Percentiles rank a stretch among this genome's conserved stretches.
Conservation (phyloP, 1,284 basidiomycete species). For the Phellopilus nigrolimitatus region DNA sequence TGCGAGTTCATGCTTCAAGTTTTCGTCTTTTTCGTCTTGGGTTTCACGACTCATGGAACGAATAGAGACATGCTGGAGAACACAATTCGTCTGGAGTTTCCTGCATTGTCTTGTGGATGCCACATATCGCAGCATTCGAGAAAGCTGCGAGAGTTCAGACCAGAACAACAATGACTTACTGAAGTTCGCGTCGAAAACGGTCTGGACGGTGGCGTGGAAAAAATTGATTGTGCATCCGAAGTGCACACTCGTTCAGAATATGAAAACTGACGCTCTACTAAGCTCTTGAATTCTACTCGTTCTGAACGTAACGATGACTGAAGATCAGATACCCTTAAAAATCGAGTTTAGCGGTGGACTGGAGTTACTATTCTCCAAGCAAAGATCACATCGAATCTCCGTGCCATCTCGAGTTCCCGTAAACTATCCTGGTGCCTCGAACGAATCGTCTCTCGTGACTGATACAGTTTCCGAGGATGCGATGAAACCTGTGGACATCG, state of each 20-base stretch:
- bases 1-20: constrained; percentile 3
- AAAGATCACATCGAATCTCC: constrained; percentile 55
- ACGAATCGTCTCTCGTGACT: constrained; percentile 22
- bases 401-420: constrained; percentile 47
- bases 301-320: not conserved
- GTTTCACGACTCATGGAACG: not conserved
- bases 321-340: constrained; percentile 34
- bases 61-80: not conserved
- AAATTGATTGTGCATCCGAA: too few relatives aligned
- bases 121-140: constrained; percentile 18
- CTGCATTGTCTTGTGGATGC: not conserved
- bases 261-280: not conserved
- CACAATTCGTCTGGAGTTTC: not conserved
- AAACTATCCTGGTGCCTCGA: constrained; percentile 12
- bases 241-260: too few relatives aligned
- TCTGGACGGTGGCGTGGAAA: too few relatives aligned
- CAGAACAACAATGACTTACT: too few relatives aligned
- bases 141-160: not conserved
- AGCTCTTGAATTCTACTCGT: not conserved
- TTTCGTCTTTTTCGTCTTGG: not conserved
- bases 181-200: too few relatives aligned
- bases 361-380: constrained; percentile 74
- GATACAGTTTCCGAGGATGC: constrained; percentile 25
- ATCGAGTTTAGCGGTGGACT: constrained; percentile 79
- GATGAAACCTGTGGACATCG: constrained; percentile 59